Evolutionary conservation across 139 green algal genomes (phyloP).

Genomic region (Micractinium conductrix): DNA sequence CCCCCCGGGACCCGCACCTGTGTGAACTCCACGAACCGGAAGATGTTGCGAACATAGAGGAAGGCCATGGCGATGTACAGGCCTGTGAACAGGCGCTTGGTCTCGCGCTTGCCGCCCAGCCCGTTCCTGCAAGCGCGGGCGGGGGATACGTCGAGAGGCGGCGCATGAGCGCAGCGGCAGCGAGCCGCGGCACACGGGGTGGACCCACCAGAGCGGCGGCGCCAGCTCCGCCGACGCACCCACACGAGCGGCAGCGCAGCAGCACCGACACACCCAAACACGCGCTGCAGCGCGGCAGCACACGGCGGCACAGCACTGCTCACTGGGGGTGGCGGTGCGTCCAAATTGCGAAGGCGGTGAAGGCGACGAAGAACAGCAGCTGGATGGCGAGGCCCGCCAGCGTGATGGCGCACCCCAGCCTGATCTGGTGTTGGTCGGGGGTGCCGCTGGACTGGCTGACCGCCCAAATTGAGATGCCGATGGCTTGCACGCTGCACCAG

Average conservation of each 20-base stretch:
- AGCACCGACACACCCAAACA: neutral
- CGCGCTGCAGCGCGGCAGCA: neutral
- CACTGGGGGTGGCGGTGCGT: conserved; percentile 27
- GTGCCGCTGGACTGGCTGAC: neutral
- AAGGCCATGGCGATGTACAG: conserved; percentile 15
- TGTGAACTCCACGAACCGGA: conserved; percentile 24
- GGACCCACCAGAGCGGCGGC: too few species aligned
- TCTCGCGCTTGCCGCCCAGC: neutral
- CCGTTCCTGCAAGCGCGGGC: neutral
- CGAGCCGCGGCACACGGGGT: neutral
- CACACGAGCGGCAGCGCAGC: too few species aligned
- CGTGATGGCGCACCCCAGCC: conserved; percentile 21
- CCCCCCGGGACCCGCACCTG: too few species aligned
- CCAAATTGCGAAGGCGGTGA: neutral
- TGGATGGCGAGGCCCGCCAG: conserved; percentile 15
- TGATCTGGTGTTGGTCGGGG: conserved; percentile 13
- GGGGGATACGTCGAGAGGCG: too few species aligned
- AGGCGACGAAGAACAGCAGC: conserved; percentile 5
- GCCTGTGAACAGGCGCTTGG: neutral
- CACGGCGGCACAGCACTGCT: neutral
- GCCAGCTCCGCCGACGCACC: too few species aligned
- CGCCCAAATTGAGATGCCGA: conserved; percentile 34
- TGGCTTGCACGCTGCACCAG: conserved; percentile 1
- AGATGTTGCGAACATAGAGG: conserved; percentile 28
- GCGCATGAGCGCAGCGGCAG: too few species aligned